Percentiles rank a stretch among this genome's conserved stretches.
phyloP scores from a whole-genome alignment of 2,329 filamentous ascomycete genomes.

The Penicillium sp. region DNA sequence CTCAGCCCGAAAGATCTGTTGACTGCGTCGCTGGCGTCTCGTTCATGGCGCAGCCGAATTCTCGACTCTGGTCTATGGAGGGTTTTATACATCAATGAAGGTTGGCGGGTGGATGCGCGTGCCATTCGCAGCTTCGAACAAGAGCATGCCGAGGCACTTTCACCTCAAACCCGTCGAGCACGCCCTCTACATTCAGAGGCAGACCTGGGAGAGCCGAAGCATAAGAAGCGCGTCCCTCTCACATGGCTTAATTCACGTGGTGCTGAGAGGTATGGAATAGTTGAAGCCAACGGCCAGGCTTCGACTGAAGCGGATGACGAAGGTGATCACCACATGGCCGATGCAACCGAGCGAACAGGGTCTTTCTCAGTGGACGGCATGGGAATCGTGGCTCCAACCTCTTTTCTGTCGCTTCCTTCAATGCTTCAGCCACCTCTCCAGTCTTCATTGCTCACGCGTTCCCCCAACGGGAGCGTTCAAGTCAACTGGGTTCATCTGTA shows the following conservation, averaged over 20 bases:
- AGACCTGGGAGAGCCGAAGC: conserved; percentile 50
- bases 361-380: conserved; percentile 16
- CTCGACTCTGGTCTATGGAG: conserved; percentile 86
- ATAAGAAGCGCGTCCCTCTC: conserved; percentile 53
- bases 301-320: conserved; percentile 30
- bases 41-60: conserved; percentile 76
- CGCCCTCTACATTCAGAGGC: conserved; percentile 48
- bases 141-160: conserved; percentile 39
- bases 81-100: conserved; percentile 75
- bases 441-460: conserved; percentile 33
- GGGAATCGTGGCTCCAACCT: conserved; percentile 7
- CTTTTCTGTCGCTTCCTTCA: conserved; percentile 8
- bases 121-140: conserved; percentile 69
- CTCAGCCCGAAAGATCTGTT: conserved; percentile 79
- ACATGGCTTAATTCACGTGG: conserved; percentile 43
- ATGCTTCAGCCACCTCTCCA: conserved; percentile 23
- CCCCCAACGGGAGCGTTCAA: conserved; percentile 45
- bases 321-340: conserved; percentile 46
- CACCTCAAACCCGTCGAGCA: conserved; percentile 45
- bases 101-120: conserved; percentile 70
- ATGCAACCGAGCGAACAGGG: conserved; percentile 30
- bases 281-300: conserved; percentile 2
- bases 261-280: conserved; percentile 5
- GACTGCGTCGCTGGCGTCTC: conserved; percentile 73
- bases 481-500: conserved; percentile 95